Evolutionary conservation across 176 grass and related monocot species (phyloP).

Genomic region (Neostapfia colusana): DNA sequence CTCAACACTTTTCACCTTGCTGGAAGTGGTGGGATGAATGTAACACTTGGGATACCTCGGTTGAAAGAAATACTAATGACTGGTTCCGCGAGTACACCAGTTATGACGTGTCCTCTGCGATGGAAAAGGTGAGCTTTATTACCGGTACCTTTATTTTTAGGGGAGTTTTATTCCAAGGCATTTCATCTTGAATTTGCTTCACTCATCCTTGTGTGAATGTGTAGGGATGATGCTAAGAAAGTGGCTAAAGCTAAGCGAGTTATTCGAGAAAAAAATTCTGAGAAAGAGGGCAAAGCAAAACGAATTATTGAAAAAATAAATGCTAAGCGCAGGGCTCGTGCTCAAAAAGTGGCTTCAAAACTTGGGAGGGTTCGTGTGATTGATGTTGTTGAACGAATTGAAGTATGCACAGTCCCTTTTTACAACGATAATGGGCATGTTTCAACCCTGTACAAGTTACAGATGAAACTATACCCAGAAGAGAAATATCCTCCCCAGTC

Average conservation of each 20-base stretch:
- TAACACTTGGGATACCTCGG: slow-evolving; percentile 88
- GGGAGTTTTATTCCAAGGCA: slow-evolving; percentile 2
- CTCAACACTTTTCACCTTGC: slow-evolving; percentile 99
- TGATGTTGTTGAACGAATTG: slow-evolving; percentile 70
- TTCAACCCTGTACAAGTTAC: slow-evolving; percentile 71
- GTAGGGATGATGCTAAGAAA: slow-evolving; percentile 44
- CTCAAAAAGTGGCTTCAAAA: slow-evolving; percentile 23
- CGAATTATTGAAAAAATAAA: not conserved
- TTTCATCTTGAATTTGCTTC: slow-evolving; percentile 7
- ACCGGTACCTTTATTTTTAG: not conserved
- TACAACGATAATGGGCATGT: slow-evolving; percentile 60
- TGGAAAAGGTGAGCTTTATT: slow-evolving; percentile 42
- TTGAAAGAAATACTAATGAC: slow-evolving; percentile 92
- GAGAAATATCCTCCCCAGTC: slow-evolving; percentile 48
- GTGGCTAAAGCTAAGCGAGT: slow-evolving; percentile 19
- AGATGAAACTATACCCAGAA: slow-evolving; percentile 66
- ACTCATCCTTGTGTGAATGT: slow-evolving; percentile 13
- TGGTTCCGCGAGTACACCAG: slow-evolving; percentile 66
- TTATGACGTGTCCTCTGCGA: slow-evolving; percentile 66
- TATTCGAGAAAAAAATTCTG: slow-evolving; percentile 7
- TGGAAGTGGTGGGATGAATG: slow-evolving; percentile 92
- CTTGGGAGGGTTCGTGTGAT: slow-evolving; percentile 63
- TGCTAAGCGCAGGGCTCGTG: not conserved
- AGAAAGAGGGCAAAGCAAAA: slow-evolving; percentile 14
- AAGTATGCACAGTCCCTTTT: slow-evolving; percentile 80